Evolutionary conservation across 305 asterid genomes (phyloP).

Genomic region (Fraxinus greggii): DNA sequence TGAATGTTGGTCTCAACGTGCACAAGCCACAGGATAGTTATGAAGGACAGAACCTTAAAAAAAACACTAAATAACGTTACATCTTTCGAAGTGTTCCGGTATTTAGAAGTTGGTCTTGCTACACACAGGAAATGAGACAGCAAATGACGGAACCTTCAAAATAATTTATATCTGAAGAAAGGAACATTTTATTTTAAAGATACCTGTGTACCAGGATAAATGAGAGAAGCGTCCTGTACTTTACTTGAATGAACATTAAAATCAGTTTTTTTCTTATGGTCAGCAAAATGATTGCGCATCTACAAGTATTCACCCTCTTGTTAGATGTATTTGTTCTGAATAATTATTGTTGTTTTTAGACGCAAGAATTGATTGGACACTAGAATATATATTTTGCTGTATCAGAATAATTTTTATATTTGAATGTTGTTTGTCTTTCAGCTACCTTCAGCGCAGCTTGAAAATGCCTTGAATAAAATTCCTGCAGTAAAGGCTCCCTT

Average conservation of each 20-base stretch:
- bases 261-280: neutral
- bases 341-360: neutral
- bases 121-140: neutral
- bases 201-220: neutral
- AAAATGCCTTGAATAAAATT: conserved; percentile 70
- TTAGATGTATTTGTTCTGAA: neutral
- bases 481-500: conserved; percentile 80
- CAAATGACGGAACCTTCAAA: neutral
- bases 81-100: neutral
- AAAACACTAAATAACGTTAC: neutral
- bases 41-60: neutral
- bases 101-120: neutral
- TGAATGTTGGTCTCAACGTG: neutral
- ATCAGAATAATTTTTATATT: conserved; percentile 5
- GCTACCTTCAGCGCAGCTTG: conserved; percentile 94
- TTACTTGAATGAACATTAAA: neutral
- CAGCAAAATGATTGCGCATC: neutral
- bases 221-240: neutral
- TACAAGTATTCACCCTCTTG: neutral
- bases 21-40: neutral
- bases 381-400: conserved; percentile 4
- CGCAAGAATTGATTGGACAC: neutral
- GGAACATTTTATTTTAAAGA: neutral
- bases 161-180: neutral
- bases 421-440: conserved; percentile 33